Conservation (phyloP, 768 basidiomycete genomes). For the Nidularia pulvinata region DNA sequence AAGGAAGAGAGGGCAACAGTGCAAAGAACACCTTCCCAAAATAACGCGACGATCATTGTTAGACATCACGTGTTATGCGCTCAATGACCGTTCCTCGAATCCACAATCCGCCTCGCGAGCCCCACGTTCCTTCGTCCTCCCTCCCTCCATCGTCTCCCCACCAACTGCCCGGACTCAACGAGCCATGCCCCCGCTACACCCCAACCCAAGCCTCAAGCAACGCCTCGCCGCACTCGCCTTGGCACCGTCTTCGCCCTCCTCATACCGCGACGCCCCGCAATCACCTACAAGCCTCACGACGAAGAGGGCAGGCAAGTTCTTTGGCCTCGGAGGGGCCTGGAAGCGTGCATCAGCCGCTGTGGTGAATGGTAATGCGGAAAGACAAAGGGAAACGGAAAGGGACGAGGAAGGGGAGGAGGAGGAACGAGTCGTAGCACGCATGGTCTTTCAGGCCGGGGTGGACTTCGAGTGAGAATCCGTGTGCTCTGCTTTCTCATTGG, state of each 20-base stretch:
- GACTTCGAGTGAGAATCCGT: constrained; percentile 77
- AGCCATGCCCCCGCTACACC: constrained; percentile 16
- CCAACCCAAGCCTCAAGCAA: constrained; percentile 55
- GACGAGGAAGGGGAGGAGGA: too few relatives aligned
- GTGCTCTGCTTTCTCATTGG: neutral
- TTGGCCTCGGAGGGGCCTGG: neutral
- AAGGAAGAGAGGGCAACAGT: too few relatives aligned
- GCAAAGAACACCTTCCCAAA: too few relatives aligned
- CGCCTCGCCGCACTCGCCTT: constrained; percentile 62
- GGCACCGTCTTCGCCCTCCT: constrained; percentile 47
- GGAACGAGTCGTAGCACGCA: constrained; percentile 47
- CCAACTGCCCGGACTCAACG: neutral
- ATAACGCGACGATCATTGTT: too few relatives aligned
- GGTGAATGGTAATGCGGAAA: neutral
- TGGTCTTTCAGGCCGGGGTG: constrained; percentile 89
- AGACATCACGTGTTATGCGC: too few relatives aligned
- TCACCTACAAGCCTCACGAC: constrained; percentile 4
- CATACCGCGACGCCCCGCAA: constrained; percentile 18
- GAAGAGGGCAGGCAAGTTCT: neutral
- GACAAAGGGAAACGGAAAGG: neutral
- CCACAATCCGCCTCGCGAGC: too few relatives aligned
- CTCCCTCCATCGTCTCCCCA: neutral
- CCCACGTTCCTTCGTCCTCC: neutral
- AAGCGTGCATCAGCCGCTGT: constrained; percentile 9
- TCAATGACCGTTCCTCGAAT: too few relatives aligned